Percentiles rank a stretch among this genome's conserved stretches.
phyloP scores from a whole-genome alignment of 768 basidiomycete species.

The Rhodotorula paludigena region DNA sequence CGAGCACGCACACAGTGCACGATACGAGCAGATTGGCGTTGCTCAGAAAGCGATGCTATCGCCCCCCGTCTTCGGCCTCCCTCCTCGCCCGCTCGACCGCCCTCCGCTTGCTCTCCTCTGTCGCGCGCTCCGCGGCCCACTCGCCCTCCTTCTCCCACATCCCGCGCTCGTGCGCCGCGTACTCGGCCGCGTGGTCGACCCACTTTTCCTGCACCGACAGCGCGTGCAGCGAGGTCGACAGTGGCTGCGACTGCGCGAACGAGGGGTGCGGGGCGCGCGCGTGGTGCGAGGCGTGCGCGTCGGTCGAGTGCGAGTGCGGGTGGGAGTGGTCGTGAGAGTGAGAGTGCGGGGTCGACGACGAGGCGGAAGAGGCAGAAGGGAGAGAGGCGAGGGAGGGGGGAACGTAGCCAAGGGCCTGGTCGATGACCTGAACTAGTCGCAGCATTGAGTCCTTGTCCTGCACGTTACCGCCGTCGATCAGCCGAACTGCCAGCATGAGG shows the following conservation, averaged over 20 bases:
- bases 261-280: conserved; percentile 40
- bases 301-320: too few relatives aligned
- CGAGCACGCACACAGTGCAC: too few relatives aligned
- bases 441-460: conserved; percentile 95
- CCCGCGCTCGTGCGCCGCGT: conserved; percentile 44
- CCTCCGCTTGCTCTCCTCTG: conserved; percentile 14
- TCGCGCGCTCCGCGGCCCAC: conserved; percentile 25
- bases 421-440: conserved; percentile 72
- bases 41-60: too few relatives aligned
- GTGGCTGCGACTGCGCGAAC: conserved; percentile 54
- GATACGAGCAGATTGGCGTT: too few relatives aligned
- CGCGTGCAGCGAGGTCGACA: conserved; percentile 6
- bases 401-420: conserved; percentile 86
- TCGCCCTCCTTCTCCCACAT: conserved; percentile 42
- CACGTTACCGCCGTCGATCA: too few relatives aligned
- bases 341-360: neutral
- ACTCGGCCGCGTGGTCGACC: conserved; percentile 48
- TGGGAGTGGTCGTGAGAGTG: conserved; percentile 40
- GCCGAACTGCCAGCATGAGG: neutral
- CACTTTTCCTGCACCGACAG: conserved; percentile 30
- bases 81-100: conserved; percentile 11
- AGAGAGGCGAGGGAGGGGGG: conserved; percentile 60
- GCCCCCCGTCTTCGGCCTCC: neutral
- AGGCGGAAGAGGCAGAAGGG: conserved; percentile 32
- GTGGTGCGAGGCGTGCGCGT: conserved; percentile 46